Evolutionary conservation across 257 asterid species (phyloP), one percentile per base, ranked within the genome.

Genomic region (Phtheirospermum japonicum): DNA sequence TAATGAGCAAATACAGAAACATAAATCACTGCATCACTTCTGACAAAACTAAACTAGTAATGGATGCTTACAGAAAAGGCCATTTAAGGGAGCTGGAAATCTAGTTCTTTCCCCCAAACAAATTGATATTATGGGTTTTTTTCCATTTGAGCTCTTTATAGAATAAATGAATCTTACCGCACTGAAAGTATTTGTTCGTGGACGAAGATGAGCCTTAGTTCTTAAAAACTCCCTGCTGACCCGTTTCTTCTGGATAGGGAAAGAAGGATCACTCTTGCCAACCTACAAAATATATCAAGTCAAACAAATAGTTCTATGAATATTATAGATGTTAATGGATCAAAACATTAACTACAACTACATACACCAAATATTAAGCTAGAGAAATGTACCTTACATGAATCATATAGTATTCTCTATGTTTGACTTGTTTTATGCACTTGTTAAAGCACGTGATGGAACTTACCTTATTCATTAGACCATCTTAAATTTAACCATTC

Each of bases 151-250:
- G 23, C n/a, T 52, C 28, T 58, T 31, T 28, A 45, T 58, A 49
- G 62, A 59, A 53, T 58, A 67, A 57, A 34, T 31, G 69, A 70
- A 55, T 54, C 97, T 51, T 85, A 93, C 97, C 84, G 99, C 97
- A 70, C 97, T 84, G 67, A 93, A 93, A 60, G 97, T 87, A 76
- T 93, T 93, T 55, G 99, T 89, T 73, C 99, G 86, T 30, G 97
- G 96, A 70, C 97, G 96, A 70, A 93, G 97, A 77, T 93, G 99
- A 63, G 99, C 99, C 78, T 89, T 89, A 49, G 96, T 85, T 77
- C 99, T 87, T 80, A 93, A 78, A 64, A 89, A 93, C 75, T 93
- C 99, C 77, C 85, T 78, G 87, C 82, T 93, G 71, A 89, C 97
- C 75, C 85, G 82, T 80, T 93, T 93, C 84, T 93, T 93, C 85